Evolutionary conservation across 2,329 filamentous ascomycete genomes (phyloP).

Genomic region (Fusarium aywerte): DNA sequence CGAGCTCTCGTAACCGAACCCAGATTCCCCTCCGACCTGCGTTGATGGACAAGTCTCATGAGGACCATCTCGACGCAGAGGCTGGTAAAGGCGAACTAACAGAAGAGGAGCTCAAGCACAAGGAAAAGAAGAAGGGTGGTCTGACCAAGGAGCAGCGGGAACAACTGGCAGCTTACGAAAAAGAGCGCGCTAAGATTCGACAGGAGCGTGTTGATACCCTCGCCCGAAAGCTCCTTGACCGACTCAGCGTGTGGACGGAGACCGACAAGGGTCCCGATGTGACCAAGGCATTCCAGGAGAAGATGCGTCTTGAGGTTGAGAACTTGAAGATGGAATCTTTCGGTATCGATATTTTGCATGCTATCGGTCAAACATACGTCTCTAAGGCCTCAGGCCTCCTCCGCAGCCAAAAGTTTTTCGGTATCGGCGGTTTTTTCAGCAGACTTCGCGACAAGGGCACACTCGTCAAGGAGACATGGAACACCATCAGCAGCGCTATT

Average conservation of each 20-base stretch:
- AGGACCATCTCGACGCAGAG: slow-evolving; percentile 62
- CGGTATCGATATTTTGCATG: slow-evolving; percentile 93
- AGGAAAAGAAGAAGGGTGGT: slow-evolving; percentile 87
- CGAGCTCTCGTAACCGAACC: slow-evolving; percentile 56
- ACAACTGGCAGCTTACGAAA: slow-evolving; percentile 87
- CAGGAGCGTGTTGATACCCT: slow-evolving; percentile 91
- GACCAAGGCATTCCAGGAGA: slow-evolving; percentile 89
- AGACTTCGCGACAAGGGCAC: slow-evolving; percentile 96
- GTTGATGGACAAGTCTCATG: slow-evolving; percentile 83
- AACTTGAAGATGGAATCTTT: slow-evolving; percentile 99
- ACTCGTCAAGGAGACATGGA: slow-evolving; percentile 98
- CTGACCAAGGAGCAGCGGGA: slow-evolving; percentile 93
- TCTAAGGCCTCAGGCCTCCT: slow-evolving; percentile 88
- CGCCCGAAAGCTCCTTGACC: slow-evolving; percentile 84
- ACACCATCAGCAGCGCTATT: slow-evolving; percentile 94
- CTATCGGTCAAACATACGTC: slow-evolving; percentile 90
- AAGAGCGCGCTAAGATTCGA: slow-evolving; percentile 83
- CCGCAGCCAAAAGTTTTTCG: slow-evolving; percentile 96
- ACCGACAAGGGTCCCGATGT: slow-evolving; percentile 90
- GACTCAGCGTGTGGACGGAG: slow-evolving; percentile 95
- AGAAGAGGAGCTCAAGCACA: slow-evolving; percentile 54
- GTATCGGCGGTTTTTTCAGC: slow-evolving; percentile 94
- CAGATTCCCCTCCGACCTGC: slow-evolving; percentile 82
- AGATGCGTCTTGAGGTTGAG: slow-evolving; percentile 94
- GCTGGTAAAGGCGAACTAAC: slow-evolving; percentile 80